Evolutionary conservation across 768 basidiomycete species (phyloP), one percentile per base, ranked within the genome.

Genomic region (Imleria badia): DNA sequence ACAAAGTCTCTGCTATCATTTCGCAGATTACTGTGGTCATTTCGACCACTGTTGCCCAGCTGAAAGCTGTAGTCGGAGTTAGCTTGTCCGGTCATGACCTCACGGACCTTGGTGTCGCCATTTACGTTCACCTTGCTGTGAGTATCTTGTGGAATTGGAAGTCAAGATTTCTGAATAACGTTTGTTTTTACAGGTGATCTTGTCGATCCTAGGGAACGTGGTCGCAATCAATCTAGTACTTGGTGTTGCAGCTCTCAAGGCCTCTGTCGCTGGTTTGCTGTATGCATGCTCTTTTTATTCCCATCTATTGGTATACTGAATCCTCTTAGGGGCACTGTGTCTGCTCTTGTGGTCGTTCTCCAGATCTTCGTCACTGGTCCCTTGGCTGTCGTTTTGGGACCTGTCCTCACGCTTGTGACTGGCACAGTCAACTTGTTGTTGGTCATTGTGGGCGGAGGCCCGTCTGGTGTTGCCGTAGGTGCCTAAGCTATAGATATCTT

Each of bases 251-350:
- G 45, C 40, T 0, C 30, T 42, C 14, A 42, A n/a, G 19, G 14
- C 48, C 33, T 10, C 17, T 60, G 8, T 60, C 22, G 6, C 10
- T n/a, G 20, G 36, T 15, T 31, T 60, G 17, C 42, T 60, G 59
- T 60, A 45, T 34, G 26, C 2, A 13, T 6, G 3, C 3, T 40
- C 15, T 34, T 15, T 0, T 13, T 8, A n/a, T 12, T 23, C 7
- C 2, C 6, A 2, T 19, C 0, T 23, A 19, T 9, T 26, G 26
- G 1, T 26, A 20, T 13, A 43, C 33, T 54, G 17, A 13, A 6
- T 26, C 26, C 6, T 6, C 6, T 26, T 26, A 26, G 26, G 4
- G 6, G 6, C 26, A 26, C 26, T 26, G 26, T 26, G 26, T 4
- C 26, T 6, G 6, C 26, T 6, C 26, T 26, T 3, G 26, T 26